Evolutionary conservation across 768 basidiomycete species (phyloP).

Genomic region (Roridomyces roridus): DNA sequence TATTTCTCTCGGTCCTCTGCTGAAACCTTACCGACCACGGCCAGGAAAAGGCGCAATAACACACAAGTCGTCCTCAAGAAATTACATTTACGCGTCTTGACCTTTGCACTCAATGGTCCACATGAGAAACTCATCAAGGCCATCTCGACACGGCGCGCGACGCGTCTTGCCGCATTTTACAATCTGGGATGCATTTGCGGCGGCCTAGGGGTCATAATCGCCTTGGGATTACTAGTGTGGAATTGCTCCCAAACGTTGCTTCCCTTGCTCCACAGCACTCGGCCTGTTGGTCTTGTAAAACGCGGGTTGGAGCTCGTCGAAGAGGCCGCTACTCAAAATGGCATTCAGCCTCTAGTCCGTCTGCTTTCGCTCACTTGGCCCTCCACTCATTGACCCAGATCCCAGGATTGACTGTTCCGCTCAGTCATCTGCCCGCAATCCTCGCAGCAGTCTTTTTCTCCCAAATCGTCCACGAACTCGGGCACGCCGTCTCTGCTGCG

Average conservation of each 20-base stretch:
- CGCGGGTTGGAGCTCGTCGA: constrained; percentile 20
- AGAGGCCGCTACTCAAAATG: constrained; percentile 1
- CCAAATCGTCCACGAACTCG: constrained; percentile 81
- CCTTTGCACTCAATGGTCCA: constrained; percentile 51
- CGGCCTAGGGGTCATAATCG: constrained; percentile 53
- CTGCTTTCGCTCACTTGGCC: neutral
- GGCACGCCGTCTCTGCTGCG: constrained; percentile 80
- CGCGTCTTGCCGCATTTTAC: constrained; percentile 43
- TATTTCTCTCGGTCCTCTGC: too few species aligned
- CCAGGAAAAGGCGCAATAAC: constrained; percentile 23
- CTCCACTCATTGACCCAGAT: constrained; percentile 53
- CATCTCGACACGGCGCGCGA: constrained; percentile 39
- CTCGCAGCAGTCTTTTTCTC: constrained; percentile 63
- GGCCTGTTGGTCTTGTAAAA: constrained; percentile 13
- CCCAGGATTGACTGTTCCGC: constrained; percentile 81
- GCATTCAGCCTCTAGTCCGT: constrained; percentile 42
- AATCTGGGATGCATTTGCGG: constrained; percentile 53
- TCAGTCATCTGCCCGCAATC: constrained; percentile 72
- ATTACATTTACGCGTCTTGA: constrained; percentile 51
- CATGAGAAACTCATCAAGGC: constrained; percentile 51
- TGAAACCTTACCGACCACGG: too few species aligned
- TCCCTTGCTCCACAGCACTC: constrained; percentile 5
- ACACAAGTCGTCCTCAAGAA: constrained; percentile 31
- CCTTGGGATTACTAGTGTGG: constrained; percentile 45
- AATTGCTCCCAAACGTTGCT: constrained; percentile 31